Base-by-base conservation (phyloP, 768 basidiomycete genomes). In the Hericium erinaceus region DNA sequence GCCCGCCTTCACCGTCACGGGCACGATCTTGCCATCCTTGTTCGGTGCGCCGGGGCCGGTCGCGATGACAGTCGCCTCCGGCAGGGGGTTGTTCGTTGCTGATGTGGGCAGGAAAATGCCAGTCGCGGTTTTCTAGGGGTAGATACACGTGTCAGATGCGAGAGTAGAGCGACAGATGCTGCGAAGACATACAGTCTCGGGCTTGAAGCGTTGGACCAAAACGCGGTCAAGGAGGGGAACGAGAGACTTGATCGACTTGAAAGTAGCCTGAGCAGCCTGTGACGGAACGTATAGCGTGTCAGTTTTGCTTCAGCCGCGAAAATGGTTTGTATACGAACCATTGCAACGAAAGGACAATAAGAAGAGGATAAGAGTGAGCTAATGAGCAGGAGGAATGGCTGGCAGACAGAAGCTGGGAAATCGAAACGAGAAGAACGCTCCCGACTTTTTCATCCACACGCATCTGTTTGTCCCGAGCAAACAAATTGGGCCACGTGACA, bases 31-130 rank as follows among this genome's bases (percentile, higher is more conserved):
- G 38, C 95, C 95, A 2, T 91, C 82, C 76, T 92, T 92, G 77
- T 89, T 82, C 20, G 84, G 87, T n/a, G 89, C 89, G 37, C 97
- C 97, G 38, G 95, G 95, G 57, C 95, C 95, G 51, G 91, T 87
- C 26, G 97, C 91, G 69, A 98, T 87, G 67, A 97, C 95, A 33
- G 92, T 95, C 5, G 93, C 95, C 74, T 98, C 95, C 2, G 95
- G 94, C n/a, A 98, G 81, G 22, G 94, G 94, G 64, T 72, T 83
- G 63, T 71, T 81, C 26, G 91, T 93, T 5, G 89, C 84, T 1
- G 93, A 92, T 0, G 89, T 82, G n/a, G 97, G 97, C 49, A 99
- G 80, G 82, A 94, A 94, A 69, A 99, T 85, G 39, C 97, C 97
- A 22, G 88, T 74, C 3, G 97, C 89, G n/a, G 95, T 99, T 95